Base-by-base conservation (phyloP, 345 rosid genomes). In the Hypericum perforatum region DNA sequence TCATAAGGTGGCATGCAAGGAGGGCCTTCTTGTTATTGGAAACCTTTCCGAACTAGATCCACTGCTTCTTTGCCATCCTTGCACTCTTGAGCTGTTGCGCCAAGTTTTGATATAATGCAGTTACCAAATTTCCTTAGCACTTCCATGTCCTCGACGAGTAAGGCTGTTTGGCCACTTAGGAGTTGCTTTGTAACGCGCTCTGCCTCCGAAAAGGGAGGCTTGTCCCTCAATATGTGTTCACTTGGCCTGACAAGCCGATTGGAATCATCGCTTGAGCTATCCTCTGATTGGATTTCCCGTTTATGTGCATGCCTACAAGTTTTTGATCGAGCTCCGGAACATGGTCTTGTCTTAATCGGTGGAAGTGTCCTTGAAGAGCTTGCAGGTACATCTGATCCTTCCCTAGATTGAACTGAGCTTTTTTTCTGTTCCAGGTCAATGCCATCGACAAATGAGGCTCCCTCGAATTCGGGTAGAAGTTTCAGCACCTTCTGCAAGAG, bases 391-490 rank as follows among this genome's bases (percentile, higher is more conserved):
- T 52, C n/a, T 7, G 50, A 6, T 41, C 8, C 49, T 22, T 53
- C 14, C 14, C 45, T 55, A 13, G 10, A 7, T 54, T 15, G 56
- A 11, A 7, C 39, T 16, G 50, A 40, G 5, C 41, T 56, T 56
- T 57, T 69, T 8, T 53, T 69, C 46, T 64, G 57, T 49, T 52
- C 70, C 9, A 38, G 32, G 0, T 64, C 22, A 51, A 49, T 6
- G 53, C 57, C 70, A 16, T 63, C 57, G n/a, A 43, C 41, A 39
- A 54, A 44, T 2, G 16, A 41, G 10, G 32, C 22, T 37, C 73
- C 82, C 22, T 79, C 76, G 15, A 78, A 81, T 63, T 85, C 95
- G 0, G 95, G 95, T 6, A 84, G 68, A 63, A 76, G 72, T 49
- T 66, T 78, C 39, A 82, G 54, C 13, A 72, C 76, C 36, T 22